phyloP scores from a whole-genome alignment of 225 moss, liverwort and hornwort species.

The Climacium dendroides region DNA sequence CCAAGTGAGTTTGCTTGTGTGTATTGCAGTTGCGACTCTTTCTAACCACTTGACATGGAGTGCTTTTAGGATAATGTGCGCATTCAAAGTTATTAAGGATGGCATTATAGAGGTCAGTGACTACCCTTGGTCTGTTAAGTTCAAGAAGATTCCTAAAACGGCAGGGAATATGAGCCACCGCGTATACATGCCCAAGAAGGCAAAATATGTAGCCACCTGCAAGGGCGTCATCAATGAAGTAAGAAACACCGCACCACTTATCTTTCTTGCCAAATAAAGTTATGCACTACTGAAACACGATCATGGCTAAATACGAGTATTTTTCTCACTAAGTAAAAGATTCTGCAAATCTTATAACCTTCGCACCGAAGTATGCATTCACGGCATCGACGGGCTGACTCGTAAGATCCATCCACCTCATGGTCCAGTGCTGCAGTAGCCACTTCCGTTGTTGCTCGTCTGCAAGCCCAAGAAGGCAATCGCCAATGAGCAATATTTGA shows the following conservation, averaged over 20 bases:
- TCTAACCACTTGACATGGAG: neutral
- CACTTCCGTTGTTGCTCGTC: slow-evolving; percentile 68
- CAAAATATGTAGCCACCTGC: slow-evolving; percentile 95
- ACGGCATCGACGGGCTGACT: slow-evolving; percentile 78
- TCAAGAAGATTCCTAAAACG: slow-evolving; percentile 43
- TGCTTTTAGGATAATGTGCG: neutral
- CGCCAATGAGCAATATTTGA: neutral
- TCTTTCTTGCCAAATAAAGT: neutral
- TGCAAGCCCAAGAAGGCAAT: neutral
- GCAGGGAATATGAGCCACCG: slow-evolving; percentile 79
- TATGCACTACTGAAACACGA: neutral
- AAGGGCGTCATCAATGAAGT: neutral
- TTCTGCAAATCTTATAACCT: slow-evolving; percentile 29
- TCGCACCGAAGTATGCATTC: slow-evolving; percentile 80
- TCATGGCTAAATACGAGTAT: neutral
- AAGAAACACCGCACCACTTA: neutral
- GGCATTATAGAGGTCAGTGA: neutral
- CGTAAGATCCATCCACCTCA: slow-evolving; percentile 56
- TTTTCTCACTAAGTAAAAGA: neutral
- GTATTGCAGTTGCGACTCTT: neutral
- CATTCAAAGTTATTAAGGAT: neutral
- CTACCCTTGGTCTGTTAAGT: slow-evolving; percentile 62
- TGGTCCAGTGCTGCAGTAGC: slow-evolving; percentile 66
- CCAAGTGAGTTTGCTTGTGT: neutral
- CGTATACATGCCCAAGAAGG: slow-evolving; percentile 93